These are phyloP conservation scores for Aspergillus ochraceus DNA, from an alignment of 2,329 filamentous ascomycete genomes.

Conservation along the genomic window DNA sequence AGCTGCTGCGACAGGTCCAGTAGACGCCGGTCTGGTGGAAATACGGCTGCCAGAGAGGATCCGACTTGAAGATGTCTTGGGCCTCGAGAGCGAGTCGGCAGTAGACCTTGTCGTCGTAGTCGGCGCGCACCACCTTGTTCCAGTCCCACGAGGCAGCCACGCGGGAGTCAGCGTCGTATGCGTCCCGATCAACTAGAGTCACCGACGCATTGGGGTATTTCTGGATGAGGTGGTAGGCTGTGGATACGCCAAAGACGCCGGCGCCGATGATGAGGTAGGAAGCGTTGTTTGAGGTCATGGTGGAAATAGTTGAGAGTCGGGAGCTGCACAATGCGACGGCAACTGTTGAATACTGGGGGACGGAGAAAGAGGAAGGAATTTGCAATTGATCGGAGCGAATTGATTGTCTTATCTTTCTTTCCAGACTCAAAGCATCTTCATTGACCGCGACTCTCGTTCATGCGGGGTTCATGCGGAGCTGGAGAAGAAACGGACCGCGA, in stretches of 20 bases:
- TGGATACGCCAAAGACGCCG: constrained; percentile 30
- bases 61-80: constrained; percentile 38
- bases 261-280: constrained; percentile 4
- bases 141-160: constrained; percentile 33
- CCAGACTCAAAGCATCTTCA: neutral
- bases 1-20: constrained; percentile 49
- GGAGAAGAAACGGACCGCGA: too few relatives aligned
- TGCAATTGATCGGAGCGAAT: neutral
- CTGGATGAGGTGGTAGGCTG: constrained; percentile 28
- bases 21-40: constrained; percentile 56
- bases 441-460: neutral
- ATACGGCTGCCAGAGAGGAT: constrained; percentile 35
- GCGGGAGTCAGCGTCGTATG: constrained; percentile 36
- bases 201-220: constrained; percentile 30
- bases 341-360: neutral
- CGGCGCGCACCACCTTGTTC: constrained; percentile 31
- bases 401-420: neutral
- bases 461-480: neutral
- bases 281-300: neutral
- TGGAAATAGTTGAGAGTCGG: neutral
- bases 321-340: neutral
- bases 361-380: neutral
- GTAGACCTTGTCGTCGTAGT: constrained; percentile 31
- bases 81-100: constrained; percentile 28
- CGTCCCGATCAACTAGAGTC: constrained; percentile 29